Percentiles rank a stretch among this genome's conserved stretches.
phyloP scores from a whole-genome alignment of 2,329 filamentous ascomycete species.

The Ophidiomyces ophidiicola region DNA sequence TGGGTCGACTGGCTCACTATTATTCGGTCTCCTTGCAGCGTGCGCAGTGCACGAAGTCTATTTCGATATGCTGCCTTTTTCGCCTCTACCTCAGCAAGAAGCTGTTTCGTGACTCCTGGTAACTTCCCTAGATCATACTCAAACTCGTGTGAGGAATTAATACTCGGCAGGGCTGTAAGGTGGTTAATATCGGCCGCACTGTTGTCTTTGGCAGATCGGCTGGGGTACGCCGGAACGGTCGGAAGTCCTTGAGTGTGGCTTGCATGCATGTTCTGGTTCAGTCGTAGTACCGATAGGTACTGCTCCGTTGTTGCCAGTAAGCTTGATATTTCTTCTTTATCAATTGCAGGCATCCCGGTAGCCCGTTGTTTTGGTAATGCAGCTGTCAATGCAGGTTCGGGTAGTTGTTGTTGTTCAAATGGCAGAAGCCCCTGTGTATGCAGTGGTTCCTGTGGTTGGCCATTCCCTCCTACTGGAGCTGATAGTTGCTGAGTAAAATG shows the following conservation, averaged over 20 bases:
- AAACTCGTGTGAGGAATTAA: background rate
- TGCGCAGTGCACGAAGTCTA: background rate
- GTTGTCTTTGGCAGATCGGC: background rate
- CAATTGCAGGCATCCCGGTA: constrained; percentile 1
- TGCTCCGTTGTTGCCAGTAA: constrained; percentile 7
- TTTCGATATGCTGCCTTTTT: background rate
- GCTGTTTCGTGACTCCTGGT: background rate
- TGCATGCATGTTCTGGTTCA: background rate
- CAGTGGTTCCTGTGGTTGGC: too few relatives aligned
- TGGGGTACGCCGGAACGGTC: background rate
- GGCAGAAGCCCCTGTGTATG: background rate
- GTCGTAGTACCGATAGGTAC: constrained; percentile 2
- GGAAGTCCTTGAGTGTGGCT: too few relatives aligned
- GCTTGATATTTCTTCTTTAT: constrained; percentile 1
- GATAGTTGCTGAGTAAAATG: too few relatives aligned
- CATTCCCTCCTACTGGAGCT: too few relatives aligned
- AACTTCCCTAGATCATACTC: background rate
- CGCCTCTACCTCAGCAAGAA: background rate
- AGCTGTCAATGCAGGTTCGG: constrained; percentile 7
- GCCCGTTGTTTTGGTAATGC: constrained; percentile 6
- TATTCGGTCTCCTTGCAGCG: too few relatives aligned
- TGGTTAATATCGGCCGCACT: too few relatives aligned
- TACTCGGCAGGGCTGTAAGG: too few relatives aligned
- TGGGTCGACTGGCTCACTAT: background rate
- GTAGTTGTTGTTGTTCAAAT: background rate